Conservation (phyloP, 208 protist species). For the Endotrypanum monterogeii region DNA sequence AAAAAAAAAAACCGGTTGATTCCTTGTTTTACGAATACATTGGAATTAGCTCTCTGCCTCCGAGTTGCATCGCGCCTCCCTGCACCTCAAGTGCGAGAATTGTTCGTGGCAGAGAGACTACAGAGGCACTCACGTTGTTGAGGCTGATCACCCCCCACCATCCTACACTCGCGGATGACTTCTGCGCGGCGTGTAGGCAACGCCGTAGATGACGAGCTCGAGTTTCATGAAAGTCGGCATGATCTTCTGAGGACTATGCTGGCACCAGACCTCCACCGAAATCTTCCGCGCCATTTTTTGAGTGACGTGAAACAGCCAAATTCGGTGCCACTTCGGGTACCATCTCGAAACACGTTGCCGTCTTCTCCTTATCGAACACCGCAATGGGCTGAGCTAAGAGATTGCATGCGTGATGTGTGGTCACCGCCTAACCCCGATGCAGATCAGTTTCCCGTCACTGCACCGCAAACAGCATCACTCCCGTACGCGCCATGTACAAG, state of each 20-base stretch:
- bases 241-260: slow-evolving; percentile 41
- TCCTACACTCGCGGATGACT: slow-evolving; percentile 6
- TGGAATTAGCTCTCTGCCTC: neutral
- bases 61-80: neutral
- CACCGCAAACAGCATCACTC: neutral
- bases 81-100: neutral
- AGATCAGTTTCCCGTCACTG: neutral
- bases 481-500: neutral
- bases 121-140: neutral
- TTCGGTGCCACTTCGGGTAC: slow-evolving; percentile 1
- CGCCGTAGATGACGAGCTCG: slow-evolving; percentile 27
- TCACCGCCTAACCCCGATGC: neutral
- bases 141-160: neutral
- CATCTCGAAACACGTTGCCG: neutral
- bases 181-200: neutral
- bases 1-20: no score
- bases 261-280: slow-evolving; percentile 21
- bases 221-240: slow-evolving; percentile 52
- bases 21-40: no score
- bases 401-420: slow-evolving; percentile 25
- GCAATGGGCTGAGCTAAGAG: slow-evolving; percentile 30
- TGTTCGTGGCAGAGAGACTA: neutral
- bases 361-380: slow-evolving; percentile 13
- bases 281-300: slow-evolving; percentile 10
- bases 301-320: neutral